Base-by-base conservation (phyloP, 805 yeast genomes). In the Tetrapisispora fleetii region DNA sequence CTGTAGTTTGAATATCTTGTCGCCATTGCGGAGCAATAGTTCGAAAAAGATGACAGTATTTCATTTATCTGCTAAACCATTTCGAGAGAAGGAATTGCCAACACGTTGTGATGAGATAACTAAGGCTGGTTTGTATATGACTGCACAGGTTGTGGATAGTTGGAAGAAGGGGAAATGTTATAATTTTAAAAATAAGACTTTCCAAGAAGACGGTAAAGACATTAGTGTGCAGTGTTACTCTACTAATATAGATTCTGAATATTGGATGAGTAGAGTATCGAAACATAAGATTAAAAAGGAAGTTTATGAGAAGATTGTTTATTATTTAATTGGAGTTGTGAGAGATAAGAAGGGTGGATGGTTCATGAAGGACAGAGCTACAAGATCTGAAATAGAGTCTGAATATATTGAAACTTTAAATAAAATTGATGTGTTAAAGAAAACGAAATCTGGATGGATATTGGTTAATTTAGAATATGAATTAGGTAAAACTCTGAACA, bases 111-210 rank as follows among this genome's bases (percentile, higher is more conserved):
- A 48, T 7, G 54, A 51, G 21, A 40, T 59, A 9, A 36, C 48
- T 32, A 41, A 41, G 10, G 56, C 54, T 10, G 67, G 67, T 4
- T 58, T 64, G 14, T 41, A 41, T 2, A 56, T 65, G 30, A 53
- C 65, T 9, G 46, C 50, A 4, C 53, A 51, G 5, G 62, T 63
- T 13, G 46, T 52, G 17, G 35, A 36, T 2, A 48, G 48, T 2
- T 68, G 72, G 72, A 63, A 60, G 50, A 56, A 58, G 50, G 64
- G 64, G 46, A 67, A 66, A 52, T 53, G 58, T 2, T 68, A 64
- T 50, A 51, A 53, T 19, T 65, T 59, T 44, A 57, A 59, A 27
- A 49, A 58, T 3, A 46, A 36, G 13, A 37, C 24, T 14, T 19
- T 40, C 2, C 30, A 28, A 19, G 47, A 56, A 6, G 62, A 60